Base-by-base conservation (phyloP, 768 basidiomycete genomes). In the Phylloporus scabripes region DNA sequence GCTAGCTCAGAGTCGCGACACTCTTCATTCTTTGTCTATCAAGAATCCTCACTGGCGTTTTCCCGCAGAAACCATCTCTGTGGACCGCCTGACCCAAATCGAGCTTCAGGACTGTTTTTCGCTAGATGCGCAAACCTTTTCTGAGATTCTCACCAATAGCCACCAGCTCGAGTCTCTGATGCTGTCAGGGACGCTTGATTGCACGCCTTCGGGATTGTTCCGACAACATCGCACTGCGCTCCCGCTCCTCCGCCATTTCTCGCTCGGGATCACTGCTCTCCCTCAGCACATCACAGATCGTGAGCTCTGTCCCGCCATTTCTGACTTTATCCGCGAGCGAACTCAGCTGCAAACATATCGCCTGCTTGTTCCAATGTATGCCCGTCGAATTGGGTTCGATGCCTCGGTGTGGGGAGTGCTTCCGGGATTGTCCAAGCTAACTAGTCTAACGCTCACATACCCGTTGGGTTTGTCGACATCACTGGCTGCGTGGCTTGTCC, bases 341-440 rank as follows among this genome's bases (percentile, higher is more conserved):
- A 64, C 63, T 17, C 65, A 76, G 36, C 65, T 88, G 32, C 69
- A 68, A n/a, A 76, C 76, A 0, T 72, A 86, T 23, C 69, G 73
- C 39, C 70, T 87, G 1, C 71, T 75, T 10, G 74, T 73, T 2
- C 65, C 60, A 6, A 60, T 60, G 11, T 75, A 78, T 42, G 76
- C 78, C 54, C 70, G 70, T 52, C 70, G 74, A 7, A 72, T 82
- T 10, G 85, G 85, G 21, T 86, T 82, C 54, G 81, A 85, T 54
- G 81, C 85, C 0, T 76, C 80, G 1, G 72, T 80, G 6, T 87
- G 83, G 85, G 84, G 84, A 9, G 79, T 85, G 7, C 68, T 88
- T 9, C 84, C 84, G 0, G 74, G 74, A 5, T 64, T 88, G 20
- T 63, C 67, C 15, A 71, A 70, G 11, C 62, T 88, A 43, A 73